Evolutionary conservation across 352 stramenopile species (phyloP).

Genomic region (Bremia lactucae): DNA sequence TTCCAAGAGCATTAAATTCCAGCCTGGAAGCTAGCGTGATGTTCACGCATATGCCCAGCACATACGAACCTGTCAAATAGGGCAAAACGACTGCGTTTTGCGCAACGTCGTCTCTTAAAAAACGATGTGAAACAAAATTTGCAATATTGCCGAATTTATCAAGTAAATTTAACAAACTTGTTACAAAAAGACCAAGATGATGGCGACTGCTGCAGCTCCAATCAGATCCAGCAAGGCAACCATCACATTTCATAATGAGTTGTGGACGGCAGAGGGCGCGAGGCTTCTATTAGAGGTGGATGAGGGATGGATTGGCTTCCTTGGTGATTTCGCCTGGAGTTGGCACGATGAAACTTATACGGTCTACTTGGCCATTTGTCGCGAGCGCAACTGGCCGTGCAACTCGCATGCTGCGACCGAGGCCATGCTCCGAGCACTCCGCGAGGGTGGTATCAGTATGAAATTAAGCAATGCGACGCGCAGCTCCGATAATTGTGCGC

Average conservation of each 20-base stretch:
- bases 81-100: no score
- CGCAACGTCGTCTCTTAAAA: no score
- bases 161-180: no score
- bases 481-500: constrained; percentile 9
- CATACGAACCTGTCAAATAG: no score
- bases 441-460: constrained; percentile 13
- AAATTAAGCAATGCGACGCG: constrained; percentile 7
- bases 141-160: no score
- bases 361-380: constrained; percentile 5
- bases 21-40: no score
- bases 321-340: constrained; percentile 6
- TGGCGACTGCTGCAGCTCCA: no score
- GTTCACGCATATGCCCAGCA: no score
- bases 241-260: constrained; percentile 11
- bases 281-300: constrained; percentile 19
- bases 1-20: no score
- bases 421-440: constrained; percentile 12
- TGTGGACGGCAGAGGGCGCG: constrained; percentile 12
- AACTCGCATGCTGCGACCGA: constrained; percentile 11
- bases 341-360: constrained; percentile 17
- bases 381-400: constrained; percentile 11
- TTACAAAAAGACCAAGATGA: no score
- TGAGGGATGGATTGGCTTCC: constrained; percentile 19
- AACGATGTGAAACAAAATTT: no score
- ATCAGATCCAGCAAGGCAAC: no score